These are phyloP conservation scores for Metarhizium robertsii DNA, from an alignment of 2,329 filamentous ascomycete species.

Conservation along the genomic window DNA sequence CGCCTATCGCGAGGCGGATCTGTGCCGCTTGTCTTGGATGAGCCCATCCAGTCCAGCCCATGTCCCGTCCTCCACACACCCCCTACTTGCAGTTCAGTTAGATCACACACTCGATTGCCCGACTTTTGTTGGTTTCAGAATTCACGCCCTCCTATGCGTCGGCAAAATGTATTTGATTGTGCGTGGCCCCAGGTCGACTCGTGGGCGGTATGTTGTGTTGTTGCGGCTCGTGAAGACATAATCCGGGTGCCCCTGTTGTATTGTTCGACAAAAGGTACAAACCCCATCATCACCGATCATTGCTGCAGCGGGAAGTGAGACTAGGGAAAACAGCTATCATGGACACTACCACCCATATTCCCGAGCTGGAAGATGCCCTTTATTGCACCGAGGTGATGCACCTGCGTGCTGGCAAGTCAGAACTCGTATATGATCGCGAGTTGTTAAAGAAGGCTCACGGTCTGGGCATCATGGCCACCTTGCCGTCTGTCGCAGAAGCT, in stretches of 20 bases:
- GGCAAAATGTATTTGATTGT: conserved; percentile 4
- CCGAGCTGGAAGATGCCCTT: conserved; percentile 30
- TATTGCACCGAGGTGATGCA: conserved; percentile 32
- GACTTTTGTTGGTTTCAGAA: background rate
- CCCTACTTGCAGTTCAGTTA: background rate
- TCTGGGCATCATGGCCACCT: conserved; percentile 23
- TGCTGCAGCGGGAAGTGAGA: background rate
- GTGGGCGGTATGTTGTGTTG: background rate
- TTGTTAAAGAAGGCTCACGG: conserved; percentile 24
- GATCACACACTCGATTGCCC: background rate
- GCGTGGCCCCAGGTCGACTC: background rate
- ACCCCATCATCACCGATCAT: background rate
- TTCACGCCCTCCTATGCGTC: background rate
- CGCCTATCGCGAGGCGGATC: conserved; percentile 3
- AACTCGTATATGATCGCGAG: conserved; percentile 29
- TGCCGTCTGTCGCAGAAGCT: conserved; percentile 15
- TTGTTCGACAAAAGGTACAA: background rate
- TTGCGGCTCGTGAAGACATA: conserved; percentile 1
- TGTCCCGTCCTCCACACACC: background rate
- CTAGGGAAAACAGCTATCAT: background rate
- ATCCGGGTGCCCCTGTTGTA: background rate
- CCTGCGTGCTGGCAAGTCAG: conserved; percentile 22
- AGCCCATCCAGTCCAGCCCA: background rate
- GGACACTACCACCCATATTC: conserved; percentile 10
- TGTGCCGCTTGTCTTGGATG: conserved; percentile 6